Base-by-base conservation (phyloP, 129 eudicot species). In the Smallanthus sonchifolius region DNA sequence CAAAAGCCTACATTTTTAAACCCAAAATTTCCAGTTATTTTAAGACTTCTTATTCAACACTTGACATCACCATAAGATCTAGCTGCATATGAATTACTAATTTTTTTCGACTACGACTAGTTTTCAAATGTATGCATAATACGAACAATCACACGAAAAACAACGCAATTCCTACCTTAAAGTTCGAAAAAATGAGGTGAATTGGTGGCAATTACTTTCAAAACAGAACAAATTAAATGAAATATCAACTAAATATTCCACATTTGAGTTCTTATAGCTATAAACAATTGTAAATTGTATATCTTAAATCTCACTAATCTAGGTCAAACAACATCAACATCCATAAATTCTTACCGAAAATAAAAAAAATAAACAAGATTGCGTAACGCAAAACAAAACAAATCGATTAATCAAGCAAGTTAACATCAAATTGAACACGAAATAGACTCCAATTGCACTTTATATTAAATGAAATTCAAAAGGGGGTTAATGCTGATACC, bases 361-460 rank as follows among this genome's bases (percentile, higher is more conserved):
- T 37, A 39, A 47, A 3, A 43, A 61, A 43, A 61, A 10, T 3
- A 13, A 19, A 44, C 20, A 45, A 63, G 28, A 74, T 74, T 32
- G 2, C 4, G 24, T 4, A 17, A 48, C 62, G 10, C 66, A 52
- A 10, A 38, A 37, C 68, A 54, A 10, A 39, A 44, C 19, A 63
- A 52, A 68, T 77, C 75, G 34, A 55, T 19, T 45, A 45, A 34
- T 39, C 11, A 66, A 40, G 32, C 32, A 54, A 0, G 34, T 2
- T 56, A 56, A 43, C 69, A 67, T 67, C 80, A 39, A 76, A 11
- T 14, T 16, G 62, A 62, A 30, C 48, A 28, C 49, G 36, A 47
- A 48, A 35, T 2, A 16, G 11, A 10, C 38, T 5, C 49, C 59
- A 74, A 47, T 75, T 51, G 36, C 62, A 74, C 14, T n/a, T 17